phyloP scores from a whole-genome alignment of 805 yeast genomes.

The Tetrapisispora iriomotensis region DNA sequence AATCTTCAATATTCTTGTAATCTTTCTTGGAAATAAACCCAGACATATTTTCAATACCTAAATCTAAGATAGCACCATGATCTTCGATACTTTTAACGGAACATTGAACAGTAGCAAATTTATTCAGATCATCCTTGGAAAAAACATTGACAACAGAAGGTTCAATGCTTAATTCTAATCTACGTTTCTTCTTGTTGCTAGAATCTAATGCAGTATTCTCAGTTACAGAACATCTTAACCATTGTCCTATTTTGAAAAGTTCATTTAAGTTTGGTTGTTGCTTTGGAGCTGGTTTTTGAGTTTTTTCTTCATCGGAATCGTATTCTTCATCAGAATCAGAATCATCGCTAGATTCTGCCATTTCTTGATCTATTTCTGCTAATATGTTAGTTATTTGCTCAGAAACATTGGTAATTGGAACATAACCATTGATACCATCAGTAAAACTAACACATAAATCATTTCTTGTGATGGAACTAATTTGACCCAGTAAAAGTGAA shows the following conservation, averaged over 20 bases:
- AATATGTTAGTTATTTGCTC: conserved; percentile 47
- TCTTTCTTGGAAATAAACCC: conserved; percentile 77
- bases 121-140: conserved; percentile 55
- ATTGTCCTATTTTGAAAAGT: conserved; percentile 65
- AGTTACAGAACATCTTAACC: conserved; percentile 74
- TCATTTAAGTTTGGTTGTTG: conserved; percentile 48
- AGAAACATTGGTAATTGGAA: conserved; percentile 66
- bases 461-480: conserved; percentile 46
- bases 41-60: conserved; percentile 48
- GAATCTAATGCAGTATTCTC: conserved; percentile 38
- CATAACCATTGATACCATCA: conserved; percentile 70
- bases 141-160: conserved; percentile 65
- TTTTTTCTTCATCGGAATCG: conserved; percentile 23
- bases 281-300: conserved; percentile 17
- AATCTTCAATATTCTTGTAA: conserved; percentile 32
- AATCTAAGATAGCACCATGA: conserved; percentile 72
- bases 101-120: conserved; percentile 58
- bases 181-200: conserved; percentile 40
- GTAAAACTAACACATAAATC: conserved; percentile 68
- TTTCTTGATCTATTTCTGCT: conserved; percentile 46
- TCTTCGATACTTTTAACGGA: conserved; percentile 77
- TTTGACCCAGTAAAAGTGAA: conserved; percentile 66
- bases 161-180: conserved; percentile 62
- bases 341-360: conserved; percentile 31
- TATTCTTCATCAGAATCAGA: conserved; percentile 23